Base-by-base conservation (phyloP, 2,329 filamentous ascomycete species). In the Aureobasidium pullulans region DNA sequence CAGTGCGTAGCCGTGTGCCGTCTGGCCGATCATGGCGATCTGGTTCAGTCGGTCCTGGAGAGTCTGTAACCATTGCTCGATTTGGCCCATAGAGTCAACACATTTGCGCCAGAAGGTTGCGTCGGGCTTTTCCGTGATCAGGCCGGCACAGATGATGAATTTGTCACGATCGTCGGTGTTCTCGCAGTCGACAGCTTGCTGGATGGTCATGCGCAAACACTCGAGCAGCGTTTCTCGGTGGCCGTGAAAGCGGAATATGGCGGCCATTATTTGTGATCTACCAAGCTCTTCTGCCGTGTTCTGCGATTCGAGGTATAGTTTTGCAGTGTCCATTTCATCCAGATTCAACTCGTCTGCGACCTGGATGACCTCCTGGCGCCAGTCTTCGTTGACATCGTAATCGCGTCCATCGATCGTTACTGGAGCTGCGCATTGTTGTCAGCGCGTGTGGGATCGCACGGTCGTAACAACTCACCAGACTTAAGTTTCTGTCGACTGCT, bases 321-420 rank as follows among this genome's bases (percentile, higher is more conserved):
- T 81, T 9, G 90, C 89, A 16, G 93, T 88, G 66, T 94, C 84
- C 60, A 96, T 71, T 73, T 99, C 95, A 74, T 99, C 92, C 56
- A 99, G 79, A 67, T 96, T 86, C 62, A 96, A 79, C 66, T 90
- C 89, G 72, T 97, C 92, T 59, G 93, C 89, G 39, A 99, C 79
- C 66, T 90, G 84, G 34, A 96, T 79, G 28, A 86, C 84, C 65
- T 87, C 85, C 72, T 96, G 87, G 69, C 93, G 85, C 73, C 99
- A 97, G 63, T 90, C 86, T 59, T 89, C 82, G 73, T 96, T 96
- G 76, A 99, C 79, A 23, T 81, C 77, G 72, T 90, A 97, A 67
- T 92, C 84, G 36, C 84, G 81, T 63, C 85, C 87, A 66, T 83
- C 82, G 61, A 96, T 75, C 36, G 78, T 84, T 65, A 97, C 79